A percentile compares a stretch with the other conserved stretches of the same genome.
phyloP scores from a whole-genome alignment of 1,139 yeast genomes.

The Hansenula sp. region DNA sequence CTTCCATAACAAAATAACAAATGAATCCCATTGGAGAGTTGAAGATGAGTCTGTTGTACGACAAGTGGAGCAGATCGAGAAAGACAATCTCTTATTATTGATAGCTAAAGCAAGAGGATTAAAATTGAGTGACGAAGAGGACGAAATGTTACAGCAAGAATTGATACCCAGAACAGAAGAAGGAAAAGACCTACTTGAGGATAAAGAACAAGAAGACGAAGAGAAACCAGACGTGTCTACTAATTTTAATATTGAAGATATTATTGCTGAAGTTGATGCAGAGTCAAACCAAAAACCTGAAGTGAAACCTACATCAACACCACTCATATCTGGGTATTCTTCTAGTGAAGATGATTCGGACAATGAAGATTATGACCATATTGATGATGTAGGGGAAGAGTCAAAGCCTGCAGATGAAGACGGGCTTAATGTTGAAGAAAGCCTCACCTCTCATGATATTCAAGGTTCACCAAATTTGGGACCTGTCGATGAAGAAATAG shows the following conservation, averaged over 20 bases:
- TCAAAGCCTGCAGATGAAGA: constrained; percentile 7
- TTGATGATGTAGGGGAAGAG: constrained; percentile 1
- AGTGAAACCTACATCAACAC: constrained; percentile 3
- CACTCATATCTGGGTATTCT: constrained; percentile 14
- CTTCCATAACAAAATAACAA: constrained; percentile 32
- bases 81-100: constrained; percentile 31
- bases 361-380: constrained; percentile 8
- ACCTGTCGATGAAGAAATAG: background rate
- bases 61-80: constrained; percentile 29
- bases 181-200: constrained; percentile 12
- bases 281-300: constrained; percentile 10
- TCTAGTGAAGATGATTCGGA: constrained; percentile 14
- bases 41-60: constrained; percentile 29
- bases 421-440: no score
- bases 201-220: background rate
- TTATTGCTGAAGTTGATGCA: constrained; percentile 8
- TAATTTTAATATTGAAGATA: constrained; percentile 7
- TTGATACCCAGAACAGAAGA: constrained; percentile 3
- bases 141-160: constrained; percentile 2
- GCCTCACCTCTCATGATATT: no score
- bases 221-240: constrained; percentile 3
- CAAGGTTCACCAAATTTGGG: no score
- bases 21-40: constrained; percentile 34
- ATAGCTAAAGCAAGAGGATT: constrained; percentile 47
- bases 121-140: constrained; percentile 22